Conservation (phyloP, 2,329 filamentous ascomycete species). For the Cryphonectria radicalis region DNA sequence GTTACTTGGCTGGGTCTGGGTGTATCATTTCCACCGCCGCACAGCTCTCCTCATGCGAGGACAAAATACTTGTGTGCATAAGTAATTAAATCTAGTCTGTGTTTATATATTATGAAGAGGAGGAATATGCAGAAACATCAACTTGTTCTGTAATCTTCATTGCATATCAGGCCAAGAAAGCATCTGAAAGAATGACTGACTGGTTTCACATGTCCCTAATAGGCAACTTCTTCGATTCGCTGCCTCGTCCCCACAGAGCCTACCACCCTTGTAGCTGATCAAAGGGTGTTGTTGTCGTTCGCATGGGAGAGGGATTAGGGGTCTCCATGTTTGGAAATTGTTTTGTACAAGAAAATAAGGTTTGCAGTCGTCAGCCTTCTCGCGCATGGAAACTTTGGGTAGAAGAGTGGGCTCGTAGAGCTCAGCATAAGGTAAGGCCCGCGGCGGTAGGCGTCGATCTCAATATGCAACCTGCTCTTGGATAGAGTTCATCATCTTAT, state of each 20-base stretch:
- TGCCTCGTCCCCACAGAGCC: background rate
- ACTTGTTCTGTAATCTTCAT: background rate
- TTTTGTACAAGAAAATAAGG: background rate
- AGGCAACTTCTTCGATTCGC: background rate
- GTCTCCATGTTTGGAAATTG: background rate
- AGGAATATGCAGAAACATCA: background rate
- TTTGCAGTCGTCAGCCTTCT: background rate
- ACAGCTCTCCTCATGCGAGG: too few species aligned
- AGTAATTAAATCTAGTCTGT: background rate
- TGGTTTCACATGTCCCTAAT: background rate
- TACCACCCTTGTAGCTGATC: background rate
- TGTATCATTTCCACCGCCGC: too few species aligned
- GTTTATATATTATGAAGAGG: background rate
- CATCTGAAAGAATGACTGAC: background rate
- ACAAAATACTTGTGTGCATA: background rate
- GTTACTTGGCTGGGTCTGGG: too few species aligned
- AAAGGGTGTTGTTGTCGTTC: background rate
- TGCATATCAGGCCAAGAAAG: too few species aligned
- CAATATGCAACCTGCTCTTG: background rate
- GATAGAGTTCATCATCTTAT: background rate
- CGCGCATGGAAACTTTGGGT: background rate
- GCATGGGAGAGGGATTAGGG: background rate
- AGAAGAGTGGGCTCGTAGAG: background rate
- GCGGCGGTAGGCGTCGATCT: background rate
- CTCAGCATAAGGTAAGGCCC: background rate